These are phyloP conservation scores for Botrytis fabae DNA, from an alignment of 2,329 filamentous ascomycete species.

Conservation along the genomic window DNA sequence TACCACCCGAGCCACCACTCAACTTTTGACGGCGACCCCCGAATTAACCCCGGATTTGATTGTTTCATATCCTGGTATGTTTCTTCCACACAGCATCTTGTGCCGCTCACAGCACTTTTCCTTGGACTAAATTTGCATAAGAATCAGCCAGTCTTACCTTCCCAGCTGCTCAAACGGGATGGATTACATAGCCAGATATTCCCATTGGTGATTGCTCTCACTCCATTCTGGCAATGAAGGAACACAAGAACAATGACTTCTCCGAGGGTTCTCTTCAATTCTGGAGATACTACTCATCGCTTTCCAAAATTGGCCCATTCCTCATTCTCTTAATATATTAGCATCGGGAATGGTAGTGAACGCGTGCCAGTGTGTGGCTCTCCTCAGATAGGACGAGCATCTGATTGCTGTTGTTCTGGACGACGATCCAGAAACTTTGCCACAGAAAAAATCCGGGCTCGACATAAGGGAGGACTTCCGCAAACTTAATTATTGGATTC, in stretches of 20 bases:
- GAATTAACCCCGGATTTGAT: background rate
- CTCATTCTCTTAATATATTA: background rate
- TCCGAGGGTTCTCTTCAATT: background rate
- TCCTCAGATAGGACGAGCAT: background rate
- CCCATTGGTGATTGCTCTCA: background rate
- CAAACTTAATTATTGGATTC: no score
- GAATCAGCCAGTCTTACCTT: background rate
- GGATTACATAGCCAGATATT: background rate
- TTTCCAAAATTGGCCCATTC: background rate
- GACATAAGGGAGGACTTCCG: background rate
- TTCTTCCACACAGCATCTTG: background rate
- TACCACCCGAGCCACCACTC: background rate
- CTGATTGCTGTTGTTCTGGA: no score
- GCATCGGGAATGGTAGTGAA: background rate
- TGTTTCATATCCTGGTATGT: background rate
- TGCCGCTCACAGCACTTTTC: background rate
- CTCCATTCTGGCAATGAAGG: background rate
- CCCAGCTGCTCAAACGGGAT: background rate
- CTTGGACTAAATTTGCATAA: rapidly evolving
- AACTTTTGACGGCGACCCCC: background rate
- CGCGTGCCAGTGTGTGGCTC: background rate
- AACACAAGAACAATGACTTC: background rate
- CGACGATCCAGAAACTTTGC: background rate
- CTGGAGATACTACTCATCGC: background rate
- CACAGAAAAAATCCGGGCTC: background rate